Conservation (phyloP, 1,284 basidiomycete genomes). For the Fomitiporia mediterranea region DNA sequence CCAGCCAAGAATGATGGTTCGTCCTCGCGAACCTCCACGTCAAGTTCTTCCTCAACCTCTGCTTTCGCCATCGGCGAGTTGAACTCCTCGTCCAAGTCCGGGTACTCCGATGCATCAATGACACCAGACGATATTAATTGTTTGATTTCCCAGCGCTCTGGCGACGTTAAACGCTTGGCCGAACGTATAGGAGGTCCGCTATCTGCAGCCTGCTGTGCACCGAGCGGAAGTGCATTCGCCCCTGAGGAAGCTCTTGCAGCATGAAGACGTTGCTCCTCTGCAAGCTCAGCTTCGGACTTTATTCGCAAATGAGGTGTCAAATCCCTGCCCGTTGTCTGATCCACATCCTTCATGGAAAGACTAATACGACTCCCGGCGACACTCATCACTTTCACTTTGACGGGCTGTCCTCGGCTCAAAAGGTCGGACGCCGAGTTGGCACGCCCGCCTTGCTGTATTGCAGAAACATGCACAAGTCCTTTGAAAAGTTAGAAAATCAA, state of each 20-base stretch:
- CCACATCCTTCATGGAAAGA: slow-evolving; percentile 97
- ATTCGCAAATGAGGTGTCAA: slow-evolving; percentile 91
- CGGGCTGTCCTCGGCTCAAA: slow-evolving; percentile 76
- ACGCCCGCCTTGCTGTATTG: slow-evolving; percentile 79
- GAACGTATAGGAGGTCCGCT: slow-evolving; percentile 52
- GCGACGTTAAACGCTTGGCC: slow-evolving; percentile 90
- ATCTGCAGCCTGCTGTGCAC: slow-evolving; percentile 42
- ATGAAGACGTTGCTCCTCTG: slow-evolving; percentile 65
- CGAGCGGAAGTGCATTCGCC: slow-evolving; percentile 65
- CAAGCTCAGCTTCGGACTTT: slow-evolving; percentile 87
- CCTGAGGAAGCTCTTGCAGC: slow-evolving; percentile 62
- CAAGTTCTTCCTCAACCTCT: slow-evolving; percentile 92
- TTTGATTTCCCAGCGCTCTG: slow-evolving; percentile 99
- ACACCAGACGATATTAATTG: slow-evolving; percentile 96
- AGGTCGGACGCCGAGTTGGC: slow-evolving; percentile 87
- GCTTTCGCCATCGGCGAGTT: slow-evolving; percentile 70
- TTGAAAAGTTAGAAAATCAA: slow-evolving; percentile 19
- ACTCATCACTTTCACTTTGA: slow-evolving; percentile 96
- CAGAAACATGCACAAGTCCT: slow-evolving; percentile 97
- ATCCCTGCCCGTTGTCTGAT: slow-evolving; percentile 86
- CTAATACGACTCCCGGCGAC: slow-evolving; percentile 77
- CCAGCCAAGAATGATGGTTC: slow-evolving; percentile 96
- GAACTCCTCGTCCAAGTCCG: slow-evolving; percentile 92
- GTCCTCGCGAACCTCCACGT: slow-evolving; percentile 95
- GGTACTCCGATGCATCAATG: slow-evolving; percentile 91